phyloP scores from a whole-genome alignment of 805 yeast species.

The Monosporozyma aquatica region DNA sequence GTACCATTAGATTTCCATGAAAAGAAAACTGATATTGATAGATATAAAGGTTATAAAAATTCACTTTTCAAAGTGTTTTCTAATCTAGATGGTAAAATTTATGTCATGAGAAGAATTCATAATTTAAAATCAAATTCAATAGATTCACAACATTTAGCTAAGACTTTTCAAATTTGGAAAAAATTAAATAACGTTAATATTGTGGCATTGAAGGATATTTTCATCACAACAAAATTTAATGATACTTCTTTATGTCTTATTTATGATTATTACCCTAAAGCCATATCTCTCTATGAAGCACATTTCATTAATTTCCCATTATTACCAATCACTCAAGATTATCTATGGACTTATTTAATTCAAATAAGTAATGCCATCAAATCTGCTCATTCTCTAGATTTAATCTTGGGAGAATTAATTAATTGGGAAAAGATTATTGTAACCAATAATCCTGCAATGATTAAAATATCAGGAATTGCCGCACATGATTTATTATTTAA shows the following conservation, averaged over 20 bases:
- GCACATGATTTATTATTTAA: slow-evolving; percentile 49
- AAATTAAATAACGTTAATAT: slow-evolving; percentile 42
- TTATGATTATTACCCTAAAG: slow-evolving; percentile 77
- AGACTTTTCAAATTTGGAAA: slow-evolving; percentile 57
- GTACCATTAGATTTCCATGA: slow-evolving; percentile 60
- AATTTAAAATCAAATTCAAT: slow-evolving; percentile 36
- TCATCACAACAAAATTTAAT: slow-evolving; percentile 79
- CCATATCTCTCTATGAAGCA: slow-evolving; percentile 59
- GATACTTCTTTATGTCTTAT: slow-evolving; percentile 67
- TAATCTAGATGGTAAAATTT: slow-evolving; percentile 66
- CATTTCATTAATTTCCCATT: slow-evolving; percentile 40
- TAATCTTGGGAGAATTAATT: slow-evolving; percentile 45
- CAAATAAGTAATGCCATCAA: slow-evolving; percentile 66
- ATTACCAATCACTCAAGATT: slow-evolving; percentile 43
- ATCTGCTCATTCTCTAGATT: slow-evolving; percentile 54
- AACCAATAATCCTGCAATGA: slow-evolving; percentile 55
- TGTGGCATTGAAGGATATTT: slow-evolving; percentile 67
- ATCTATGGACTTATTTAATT: slow-evolving; percentile 66
- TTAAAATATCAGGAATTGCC: slow-evolving; percentile 65
- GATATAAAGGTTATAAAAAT: slow-evolving; percentile 45
- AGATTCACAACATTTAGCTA: slow-evolving; percentile 50
- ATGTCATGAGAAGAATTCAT: slow-evolving; percentile 68
- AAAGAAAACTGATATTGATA: slow-evolving; percentile 30
- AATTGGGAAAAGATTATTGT: slow-evolving; percentile 63
- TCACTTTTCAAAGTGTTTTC: slow-evolving; percentile 74